Conservation (phyloP, 352 stramenopile genomes). For the Phytophthora constricta region DNA sequence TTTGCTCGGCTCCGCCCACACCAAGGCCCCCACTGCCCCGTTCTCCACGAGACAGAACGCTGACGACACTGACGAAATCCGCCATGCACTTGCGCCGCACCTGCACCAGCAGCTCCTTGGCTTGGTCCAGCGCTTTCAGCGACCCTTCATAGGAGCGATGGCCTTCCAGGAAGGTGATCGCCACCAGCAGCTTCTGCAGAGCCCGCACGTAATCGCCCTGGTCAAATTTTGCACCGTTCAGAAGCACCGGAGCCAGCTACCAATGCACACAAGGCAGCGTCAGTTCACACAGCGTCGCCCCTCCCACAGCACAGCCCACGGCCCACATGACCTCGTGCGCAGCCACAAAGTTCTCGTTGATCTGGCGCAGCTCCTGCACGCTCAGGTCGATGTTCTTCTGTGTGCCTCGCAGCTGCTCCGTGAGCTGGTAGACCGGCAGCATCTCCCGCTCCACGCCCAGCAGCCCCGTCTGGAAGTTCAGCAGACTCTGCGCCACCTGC, state of each 20-base stretch:
- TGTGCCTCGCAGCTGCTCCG: conserved; percentile 76
- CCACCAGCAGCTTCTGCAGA: conserved; percentile 70
- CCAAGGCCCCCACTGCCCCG: conserved; percentile 27
- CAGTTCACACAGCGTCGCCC: background rate
- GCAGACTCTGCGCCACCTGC: conserved; percentile 61
- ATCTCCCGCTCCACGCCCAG: conserved; percentile 81
- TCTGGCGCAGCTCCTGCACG: conserved; percentile 68
- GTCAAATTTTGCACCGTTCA: conserved; percentile 77
- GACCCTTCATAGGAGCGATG: conserved; percentile 82
- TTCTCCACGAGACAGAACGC: conserved; percentile 59
- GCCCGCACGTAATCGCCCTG: conserved; percentile 72
- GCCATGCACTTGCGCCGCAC: conserved; percentile 68
- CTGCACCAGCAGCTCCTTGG: conserved; percentile 65
- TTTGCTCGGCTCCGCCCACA: conserved; percentile 58
- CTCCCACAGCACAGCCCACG: background rate
- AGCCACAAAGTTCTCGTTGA: conserved; percentile 80
- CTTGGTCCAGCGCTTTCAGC: conserved; percentile 69
- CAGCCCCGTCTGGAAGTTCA: conserved; percentile 67
- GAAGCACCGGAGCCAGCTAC: conserved; percentile 67
- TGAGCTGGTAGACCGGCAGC: conserved; percentile 87
- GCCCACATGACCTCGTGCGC: conserved; percentile 58
- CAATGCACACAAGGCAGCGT: conserved; percentile 2
- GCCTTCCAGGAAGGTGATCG: conserved; percentile 72
- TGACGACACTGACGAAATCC: conserved; percentile 78
- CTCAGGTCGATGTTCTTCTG: conserved; percentile 88